Evolutionary conservation across 257 asterid genomes (phyloP), one percentile per base, ranked within the genome.

Genomic region (Catharanthus roseus): DNA sequence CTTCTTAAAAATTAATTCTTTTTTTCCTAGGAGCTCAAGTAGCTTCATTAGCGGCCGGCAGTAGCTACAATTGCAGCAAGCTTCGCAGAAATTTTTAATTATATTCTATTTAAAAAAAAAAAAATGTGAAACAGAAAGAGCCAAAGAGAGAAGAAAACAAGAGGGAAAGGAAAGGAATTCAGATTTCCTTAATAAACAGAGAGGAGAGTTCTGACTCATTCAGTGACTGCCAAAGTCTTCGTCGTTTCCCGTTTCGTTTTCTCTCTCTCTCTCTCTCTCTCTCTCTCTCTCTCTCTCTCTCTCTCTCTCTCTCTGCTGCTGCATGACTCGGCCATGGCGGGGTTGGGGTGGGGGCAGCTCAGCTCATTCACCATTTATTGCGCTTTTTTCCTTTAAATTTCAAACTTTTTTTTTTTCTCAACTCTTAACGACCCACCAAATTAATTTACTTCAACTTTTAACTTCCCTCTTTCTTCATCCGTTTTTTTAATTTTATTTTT

Each of bases 211-310:
- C n/a, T n/a, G n/a, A n/a, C n/a, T n/a, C n/a, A n/a, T n/a, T n/a
- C n/a, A n/a, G n/a, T n/a, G n/a, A n/a, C 60, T 60, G 71, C 31
- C 62, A 78, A 77, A 74, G n/a, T 73, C 83, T 45, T 76, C 89
- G 88, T 85, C 87, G 93, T 85, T 82, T 83, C 85, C 87, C 90
- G 88, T 83, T 85, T 76, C 89, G 73, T 68, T 77, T 83, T 75
- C 85, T 82, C 42, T 75, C 72, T 76, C n/a, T n/a, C n/a, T n/a
- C n/a, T n/a, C 87, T 83, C 83, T 76, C 89, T 75, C 66, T 77
- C 82, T 75, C 85, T 81, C 44, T 75, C 69, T 74, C 87, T 83
- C 83, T 76, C 89, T 75, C 66, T 77, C 82, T 75, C 87, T 83
- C 83, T 76, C 89, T 75, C 66, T 77, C 82, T 75, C 85, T 81